Evolutionary conservation across 805 yeast genomes (phyloP), one percentile per base, ranked within the genome.

Genomic region (Metschnikowia continentalis): DNA sequence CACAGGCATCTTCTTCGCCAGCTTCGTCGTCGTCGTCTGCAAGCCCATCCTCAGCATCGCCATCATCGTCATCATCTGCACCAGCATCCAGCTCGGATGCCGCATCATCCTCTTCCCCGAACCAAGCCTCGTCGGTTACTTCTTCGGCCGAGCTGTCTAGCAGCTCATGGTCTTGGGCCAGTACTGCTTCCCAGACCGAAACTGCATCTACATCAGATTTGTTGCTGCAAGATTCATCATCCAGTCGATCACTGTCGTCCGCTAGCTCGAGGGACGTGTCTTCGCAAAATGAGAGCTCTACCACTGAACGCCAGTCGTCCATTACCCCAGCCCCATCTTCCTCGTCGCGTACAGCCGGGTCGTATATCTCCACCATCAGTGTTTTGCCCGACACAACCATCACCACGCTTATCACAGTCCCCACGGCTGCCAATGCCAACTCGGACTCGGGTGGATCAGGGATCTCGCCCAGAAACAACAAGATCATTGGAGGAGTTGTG

Each of bases 401-500:
- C 45, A 74, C 77, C 19, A 70, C 77, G 0, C 61, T 71, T 19
- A 61, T 74, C 3, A 60, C 75, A 1, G 67, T 71, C 1, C 74
- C 76, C 5, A 71, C 76, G 1, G 63, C 69, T 2, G 65, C 68
- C 6, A 42, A 35, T 14, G 51, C 50, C 2, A 49, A 53, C n/a
- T 23, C 39, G 19, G 46, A 42, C 32, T 35, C 49, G 32, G 48
- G 48, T 14, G 51, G 56, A 11, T 6, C 40, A 47, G 35, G 48
- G 2, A 47, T 49, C 13, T 17, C 62, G 8, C 49, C 49, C 17
- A 46, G 53, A 13, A 48, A 45, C 45, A 63, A 73, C 36, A 71
- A 68, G 53, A 60, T 74, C 39, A 71, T 74, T 20, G 78, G 78
- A 3, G 77, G 78, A 0, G 59, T 74, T 14, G 77, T 74, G n/a